phyloP scores from a whole-genome alignment of 305 asterid genomes.

The Caryopteris hybrid region DNA sequence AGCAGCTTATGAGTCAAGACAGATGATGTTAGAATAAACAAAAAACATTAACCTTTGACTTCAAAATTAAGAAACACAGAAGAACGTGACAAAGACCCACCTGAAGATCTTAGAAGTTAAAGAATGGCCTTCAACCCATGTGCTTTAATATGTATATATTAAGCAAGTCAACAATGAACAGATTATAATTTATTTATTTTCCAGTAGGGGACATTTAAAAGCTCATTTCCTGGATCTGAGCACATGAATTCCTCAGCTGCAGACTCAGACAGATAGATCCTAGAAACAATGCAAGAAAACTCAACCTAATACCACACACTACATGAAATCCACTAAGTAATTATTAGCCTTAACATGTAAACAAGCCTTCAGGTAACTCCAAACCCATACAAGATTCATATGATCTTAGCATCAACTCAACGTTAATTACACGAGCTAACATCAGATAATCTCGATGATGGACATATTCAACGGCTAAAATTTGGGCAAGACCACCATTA shows the following conservation, averaged over 20 bases:
- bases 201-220: too few relatives aligned
- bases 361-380: too few relatives aligned
- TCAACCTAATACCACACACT: neutral
- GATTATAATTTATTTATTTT: neutral
- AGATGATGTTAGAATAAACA: neutral
- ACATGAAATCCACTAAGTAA: neutral
- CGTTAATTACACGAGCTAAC: neutral
- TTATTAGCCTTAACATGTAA: neutral
- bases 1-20: too few relatives aligned
- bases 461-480: too few relatives aligned
- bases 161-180: neutral
- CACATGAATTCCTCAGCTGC: conserved; percentile 20
- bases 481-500: neutral
- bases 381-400: neutral
- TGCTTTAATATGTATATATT: neutral
- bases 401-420: neutral
- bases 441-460: neutral
- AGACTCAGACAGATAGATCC: neutral
- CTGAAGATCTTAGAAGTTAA: neutral
- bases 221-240: conserved; percentile 19
- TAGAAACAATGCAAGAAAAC: neutral
- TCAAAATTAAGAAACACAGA: neutral
- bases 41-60: neutral
- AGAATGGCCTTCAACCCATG: conserved; percentile 8
- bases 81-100: neutral